Percentiles rank a stretch among this genome's conserved stretches.
Conservation (phyloP, 2,329 filamentous ascomycete species). For the Phaeosphaeriaceae sp. region DNA sequence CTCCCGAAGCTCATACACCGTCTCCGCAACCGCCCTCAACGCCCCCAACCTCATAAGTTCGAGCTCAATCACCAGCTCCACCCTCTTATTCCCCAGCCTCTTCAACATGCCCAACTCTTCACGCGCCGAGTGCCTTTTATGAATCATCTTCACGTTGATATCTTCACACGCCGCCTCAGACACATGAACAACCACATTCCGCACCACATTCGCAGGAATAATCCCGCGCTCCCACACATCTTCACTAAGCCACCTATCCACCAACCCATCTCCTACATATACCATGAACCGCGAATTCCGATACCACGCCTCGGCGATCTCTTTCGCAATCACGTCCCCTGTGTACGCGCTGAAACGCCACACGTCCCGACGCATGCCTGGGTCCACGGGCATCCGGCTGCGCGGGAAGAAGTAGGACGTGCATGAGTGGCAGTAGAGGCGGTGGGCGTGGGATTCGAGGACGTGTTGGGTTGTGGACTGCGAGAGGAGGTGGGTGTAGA, state of each 20-base stretch:
- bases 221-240: conserved; percentile 3
- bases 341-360: conserved; percentile 4
- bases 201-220: background rate
- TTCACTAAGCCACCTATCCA: background rate
- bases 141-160: background rate
- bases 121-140: background rate
- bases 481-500: background rate
- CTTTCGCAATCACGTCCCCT: conserved; percentile 1
- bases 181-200: background rate
- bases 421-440: background rate
- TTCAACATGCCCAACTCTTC: background rate
- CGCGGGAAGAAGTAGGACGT: conserved; percentile 5
- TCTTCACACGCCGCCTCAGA: background rate
- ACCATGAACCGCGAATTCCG: conserved; percentile 1
- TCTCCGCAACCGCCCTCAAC: background rate
- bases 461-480: background rate
- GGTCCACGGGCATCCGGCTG: background rate
- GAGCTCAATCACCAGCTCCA: background rate
- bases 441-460: background rate
- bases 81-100: background rate
- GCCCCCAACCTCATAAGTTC: background rate
- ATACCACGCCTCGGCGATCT: conserved; percentile 7
- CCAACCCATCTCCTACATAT: background rate
- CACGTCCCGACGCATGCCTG: background rate
- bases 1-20: background rate